These are phyloP conservation scores for Vitellaria paradoxa DNA, from an alignment of 179 eudicot species.

Conservation along the genomic window DNA sequence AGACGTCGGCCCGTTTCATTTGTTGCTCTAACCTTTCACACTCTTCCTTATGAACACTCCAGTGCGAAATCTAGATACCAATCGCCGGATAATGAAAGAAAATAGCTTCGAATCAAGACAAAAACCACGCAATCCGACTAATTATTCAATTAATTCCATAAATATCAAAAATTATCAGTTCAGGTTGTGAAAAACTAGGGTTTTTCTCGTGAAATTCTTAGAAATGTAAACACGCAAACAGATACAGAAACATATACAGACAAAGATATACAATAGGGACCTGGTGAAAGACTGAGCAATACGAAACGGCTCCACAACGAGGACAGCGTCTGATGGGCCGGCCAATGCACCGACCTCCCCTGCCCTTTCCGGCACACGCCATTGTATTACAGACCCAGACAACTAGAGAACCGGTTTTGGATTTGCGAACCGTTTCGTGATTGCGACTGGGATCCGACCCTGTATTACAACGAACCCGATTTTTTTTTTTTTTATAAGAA, in stretches of 20 bases:
- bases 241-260: neutral
- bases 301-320: slow-evolving; percentile 70
- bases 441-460: neutral
- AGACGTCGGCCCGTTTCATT: slow-evolving; percentile 40
- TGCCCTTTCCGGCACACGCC: slow-evolving; percentile 85
- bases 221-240: neutral
- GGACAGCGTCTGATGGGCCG: slow-evolving; percentile 52
- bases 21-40: slow-evolving; percentile 78
- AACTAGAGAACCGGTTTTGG: too few species aligned
- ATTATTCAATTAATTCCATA: too few species aligned
- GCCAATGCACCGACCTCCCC: slow-evolving; percentile 57
- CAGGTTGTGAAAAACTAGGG: neutral
- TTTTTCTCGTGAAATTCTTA: neutral
- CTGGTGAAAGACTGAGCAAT: slow-evolving; percentile 87
- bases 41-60: slow-evolving; percentile 76
- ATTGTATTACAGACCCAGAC: slow-evolving; percentile 20
- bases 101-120: neutral
- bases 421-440: neutral
- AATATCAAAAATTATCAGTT: too few species aligned
- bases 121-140: too few species aligned
- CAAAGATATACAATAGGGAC: slow-evolving; percentile 2
- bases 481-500: too few species aligned
- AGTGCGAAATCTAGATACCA: slow-evolving; percentile 55
- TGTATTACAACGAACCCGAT: too few species aligned
- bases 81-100: neutral